Evolutionary conservation across 2,329 filamentous ascomycete species (phyloP).

Genomic region (Saccharata proteae): DNA sequence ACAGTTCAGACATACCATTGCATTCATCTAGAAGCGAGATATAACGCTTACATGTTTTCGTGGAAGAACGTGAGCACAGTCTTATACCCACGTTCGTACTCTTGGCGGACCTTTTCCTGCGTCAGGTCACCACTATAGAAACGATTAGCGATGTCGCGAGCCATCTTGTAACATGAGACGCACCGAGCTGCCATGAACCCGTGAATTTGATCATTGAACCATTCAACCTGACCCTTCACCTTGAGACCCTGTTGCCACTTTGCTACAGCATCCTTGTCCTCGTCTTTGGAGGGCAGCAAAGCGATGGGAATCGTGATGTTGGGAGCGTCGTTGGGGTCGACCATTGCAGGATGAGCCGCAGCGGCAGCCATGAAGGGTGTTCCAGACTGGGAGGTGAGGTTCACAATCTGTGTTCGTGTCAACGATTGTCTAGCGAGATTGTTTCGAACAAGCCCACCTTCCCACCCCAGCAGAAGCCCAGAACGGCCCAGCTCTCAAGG

Average conservation of each 20-base stretch:
- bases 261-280: constrained; percentile 39
- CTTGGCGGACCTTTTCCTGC: constrained; percentile 34
- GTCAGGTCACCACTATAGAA: constrained; percentile 29
- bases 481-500: constrained; percentile 45
- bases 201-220: constrained; percentile 36
- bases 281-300: constrained; percentile 46
- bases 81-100: constrained; percentile 40
- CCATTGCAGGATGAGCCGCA: constrained; percentile 48
- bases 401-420: constrained; percentile 36
- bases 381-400: constrained; percentile 37
- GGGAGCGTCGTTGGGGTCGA: constrained; percentile 45
- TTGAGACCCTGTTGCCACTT: constrained; percentile 38
- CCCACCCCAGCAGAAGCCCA: constrained; percentile 51
- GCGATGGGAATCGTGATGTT: constrained; percentile 44
- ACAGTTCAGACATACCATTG: constrained; percentile 6
- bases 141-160: constrained; percentile 1
- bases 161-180: constrained; percentile 2
- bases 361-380: constrained; percentile 46
- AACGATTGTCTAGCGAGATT: background rate
- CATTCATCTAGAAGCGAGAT: constrained; percentile 4
- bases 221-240: constrained; percentile 34
- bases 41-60: constrained; percentile 35
- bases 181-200: constrained; percentile 32
- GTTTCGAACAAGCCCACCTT: constrained; percentile 19
- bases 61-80: constrained; percentile 39